Evolutionary conservation across 768 basidiomycete species (phyloP), one percentile per base, ranked within the genome.

Genomic region (Pulveroboletus sp.): DNA sequence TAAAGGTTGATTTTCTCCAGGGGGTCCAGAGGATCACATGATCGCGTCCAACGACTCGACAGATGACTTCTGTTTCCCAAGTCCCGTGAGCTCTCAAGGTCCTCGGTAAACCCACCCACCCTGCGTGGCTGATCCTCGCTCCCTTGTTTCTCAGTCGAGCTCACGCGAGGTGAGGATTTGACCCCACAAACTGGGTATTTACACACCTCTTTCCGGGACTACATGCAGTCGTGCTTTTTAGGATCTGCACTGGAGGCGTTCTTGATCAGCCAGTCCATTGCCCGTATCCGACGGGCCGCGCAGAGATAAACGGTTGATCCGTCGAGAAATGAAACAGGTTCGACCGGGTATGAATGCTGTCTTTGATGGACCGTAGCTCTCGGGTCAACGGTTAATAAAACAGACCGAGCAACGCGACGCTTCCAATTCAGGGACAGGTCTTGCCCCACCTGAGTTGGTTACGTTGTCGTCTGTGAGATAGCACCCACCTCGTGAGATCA

Each of bases 401-500:
- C 37, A 43, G 38, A 37, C 33, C 15, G 13, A 39, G 30, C 36
- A 35, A 28, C 11, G 38, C 48, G 8, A 13, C 13, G 18, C 33
- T 28, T 21, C n/a, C 30, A 36, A 15, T 28, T 43, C 33, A 24
- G 39, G 15, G 10, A 11, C 49, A 36, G 17, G 11, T 26, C 28
- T 18, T 38, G 36, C 8, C 24, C 26, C 7, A 13, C 38, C 43
- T 30, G 38, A 21, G 17, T 35, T 8, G 4, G 15, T 60, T 54
- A 60, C 60, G 59, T 60, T 30, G 37, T 24, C 10, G n/a, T 28
- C 31, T 37, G 39, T 33, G 47, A 46, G 39, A 45, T 32, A 36
- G 7, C 31, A 39, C 36, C 37, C 21, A 24, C 38, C 5, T 36
- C 40, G 37, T 43, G 30, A 49, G 36, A 53, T 46, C 43, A 50